Evolutionary conservation across 805 yeast species (phyloP), one percentile per base, ranked within the genome.

Genomic region (Candida vartiovaarae): DNA sequence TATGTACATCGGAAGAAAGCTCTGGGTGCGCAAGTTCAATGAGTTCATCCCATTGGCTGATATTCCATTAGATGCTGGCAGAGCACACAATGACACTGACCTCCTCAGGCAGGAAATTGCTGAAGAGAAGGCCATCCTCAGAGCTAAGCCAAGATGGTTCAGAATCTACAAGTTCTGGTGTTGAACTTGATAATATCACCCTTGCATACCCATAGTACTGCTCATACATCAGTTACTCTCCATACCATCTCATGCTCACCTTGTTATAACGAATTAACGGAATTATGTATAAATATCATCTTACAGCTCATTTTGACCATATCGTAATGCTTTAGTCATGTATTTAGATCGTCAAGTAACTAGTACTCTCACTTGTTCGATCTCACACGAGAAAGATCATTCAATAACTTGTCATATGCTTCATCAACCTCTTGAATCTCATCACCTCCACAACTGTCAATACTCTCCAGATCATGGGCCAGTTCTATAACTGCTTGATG

Each of bases 341-440:
- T 15, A 15, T 15, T 15, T 15, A 15, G 20, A 15, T 15, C 20
- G 20, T 15, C 20, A 15, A 15, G 33, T 32, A 32, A 20, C 33
- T 8, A 8, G 8, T 29, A 8, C 15, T 9, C 34, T 46, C 47
- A 53, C 42, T 61, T 68, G 50, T 76, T 79, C 2, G 82, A 77
- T 50, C 87, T 68, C 10, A 78, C 85, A 40, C 78, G 67, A 27
- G 81, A 78, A 29, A 84, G 79, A 53, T 82, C 82, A 52, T 82
- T 81, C 55, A 84, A 66, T 38, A 84, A 63, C 57, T 80, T 81
- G 49, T 84, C 91, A 54, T 83, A 84, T 4, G 78, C 84, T 55
- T 80, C 84, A 57, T 80, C 83, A n/a, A 83, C 85, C 4, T 72
- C 77, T 8, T 44, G 53, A 24, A 49, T 46, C n/a, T 46, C 48